Evolutionary conservation across 345 rosid genomes (phyloP).

Genomic region (Moricandia arvensis): DNA sequence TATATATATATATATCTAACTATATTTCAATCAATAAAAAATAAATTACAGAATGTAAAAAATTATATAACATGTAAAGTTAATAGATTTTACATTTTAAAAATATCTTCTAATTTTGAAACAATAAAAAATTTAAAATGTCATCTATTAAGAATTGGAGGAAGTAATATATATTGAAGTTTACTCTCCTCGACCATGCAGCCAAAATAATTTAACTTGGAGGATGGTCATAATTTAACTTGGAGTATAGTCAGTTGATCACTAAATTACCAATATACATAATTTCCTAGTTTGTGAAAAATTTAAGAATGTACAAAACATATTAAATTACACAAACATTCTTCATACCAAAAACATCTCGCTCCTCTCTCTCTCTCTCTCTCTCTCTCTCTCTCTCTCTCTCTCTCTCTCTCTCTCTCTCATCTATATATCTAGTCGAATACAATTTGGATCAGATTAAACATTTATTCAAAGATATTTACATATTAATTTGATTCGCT

Average conservation of each 20-base stretch:
- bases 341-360: not conserved
- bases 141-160: no score
- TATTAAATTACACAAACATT: slow-evolving; percentile 29
- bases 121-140: no score
- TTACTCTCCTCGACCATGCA: not conserved
- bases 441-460: not conserved
- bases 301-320: slow-evolving; percentile 15
- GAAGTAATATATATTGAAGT: not conserved
- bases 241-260: not conserved
- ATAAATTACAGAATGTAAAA: no score
- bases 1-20: no score
- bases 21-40: no score
- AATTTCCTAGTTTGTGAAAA: slow-evolving; percentile 18
- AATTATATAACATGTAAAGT: no score
- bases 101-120: not conserved
- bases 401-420: not conserved
- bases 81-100: no score
- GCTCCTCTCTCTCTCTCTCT: no score
- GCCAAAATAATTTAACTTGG: not conserved
- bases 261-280: not conserved
- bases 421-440: not conserved
- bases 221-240: not conserved
- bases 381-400: no score
- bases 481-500: slow-evolving; percentile 22
- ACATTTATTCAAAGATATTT: not conserved